Evolutionary conservation across 306 rosid species (phyloP).

Genomic region (Carpinus viminea): DNA sequence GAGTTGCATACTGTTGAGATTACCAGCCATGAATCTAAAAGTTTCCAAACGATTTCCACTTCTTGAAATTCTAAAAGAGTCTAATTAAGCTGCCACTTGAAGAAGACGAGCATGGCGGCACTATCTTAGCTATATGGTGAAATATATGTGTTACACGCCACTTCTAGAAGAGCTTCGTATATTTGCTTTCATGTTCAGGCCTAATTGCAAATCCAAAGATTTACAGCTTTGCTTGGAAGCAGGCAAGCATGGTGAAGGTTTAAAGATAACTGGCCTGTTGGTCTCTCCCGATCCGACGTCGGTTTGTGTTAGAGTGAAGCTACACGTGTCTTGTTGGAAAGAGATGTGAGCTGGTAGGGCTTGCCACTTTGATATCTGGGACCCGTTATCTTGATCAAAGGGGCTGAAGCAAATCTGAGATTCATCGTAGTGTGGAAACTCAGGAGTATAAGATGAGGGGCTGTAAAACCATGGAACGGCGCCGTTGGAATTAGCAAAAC

Average conservation of each 20-base stretch:
- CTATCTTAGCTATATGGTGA: too few species aligned
- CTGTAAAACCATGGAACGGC: slow-evolving; percentile 64
- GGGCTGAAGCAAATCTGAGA: slow-evolving; percentile 70
- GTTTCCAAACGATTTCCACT: not conserved
- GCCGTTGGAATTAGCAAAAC: slow-evolving; percentile 33
- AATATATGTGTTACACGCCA: slow-evolving; percentile 17
- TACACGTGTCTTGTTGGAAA: slow-evolving; percentile 38
- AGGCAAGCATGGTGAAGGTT: slow-evolving; percentile 43
- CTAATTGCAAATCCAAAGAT: slow-evolving; percentile 77
- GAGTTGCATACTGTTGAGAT: not conserved
- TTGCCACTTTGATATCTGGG: slow-evolving; percentile 46
- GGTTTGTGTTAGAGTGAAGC: slow-evolving; percentile 52
- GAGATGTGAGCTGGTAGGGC: slow-evolving; percentile 24
- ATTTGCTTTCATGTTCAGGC: slow-evolving; percentile 50
- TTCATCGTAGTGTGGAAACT: slow-evolving; percentile 43
- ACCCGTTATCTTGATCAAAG: slow-evolving; percentile 37
- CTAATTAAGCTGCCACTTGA: not conserved
- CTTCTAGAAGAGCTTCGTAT: slow-evolving; percentile 44
- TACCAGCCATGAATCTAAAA: not conserved
- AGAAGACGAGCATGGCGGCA: not conserved
- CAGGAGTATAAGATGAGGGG: slow-evolving; percentile 48
- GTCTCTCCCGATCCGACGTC: slow-evolving; percentile 14
- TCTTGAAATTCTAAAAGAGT: not conserved
- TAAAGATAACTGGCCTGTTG: slow-evolving; percentile 33
- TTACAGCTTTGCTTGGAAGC: slow-evolving; percentile 53